phyloP scores from a whole-genome alignment of 495 filamentous ascomycete genomes.

The Aspergillus steynii region DNA sequence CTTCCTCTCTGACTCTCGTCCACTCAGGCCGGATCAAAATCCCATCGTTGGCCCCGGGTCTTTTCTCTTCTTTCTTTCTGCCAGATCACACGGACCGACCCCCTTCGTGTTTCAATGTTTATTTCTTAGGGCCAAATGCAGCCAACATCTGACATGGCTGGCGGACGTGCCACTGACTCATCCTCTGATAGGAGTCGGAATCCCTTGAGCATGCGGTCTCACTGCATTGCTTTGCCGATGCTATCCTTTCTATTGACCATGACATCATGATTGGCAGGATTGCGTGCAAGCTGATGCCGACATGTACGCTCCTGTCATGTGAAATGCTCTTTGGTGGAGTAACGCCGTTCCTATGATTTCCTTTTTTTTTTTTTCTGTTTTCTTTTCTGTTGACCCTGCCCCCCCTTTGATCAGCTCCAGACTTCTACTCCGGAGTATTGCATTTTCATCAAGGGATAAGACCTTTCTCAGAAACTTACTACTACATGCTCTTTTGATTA shows the following conservation, averaged over 20 bases:
- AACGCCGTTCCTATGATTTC: background rate
- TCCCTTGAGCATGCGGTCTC: background rate
- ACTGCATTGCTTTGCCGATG: conserved; percentile 1
- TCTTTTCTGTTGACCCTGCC: background rate
- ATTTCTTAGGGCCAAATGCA: background rate
- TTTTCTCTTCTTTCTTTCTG: background rate
- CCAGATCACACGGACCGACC: background rate
- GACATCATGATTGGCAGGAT: conserved; percentile 9
- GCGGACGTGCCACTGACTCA: background rate
- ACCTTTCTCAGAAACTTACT: background rate
- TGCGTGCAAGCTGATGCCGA: background rate
- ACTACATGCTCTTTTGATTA: background rate
- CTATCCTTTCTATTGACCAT: background rate
- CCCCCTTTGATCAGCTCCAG: background rate
- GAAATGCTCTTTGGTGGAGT: background rate
- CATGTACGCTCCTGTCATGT: background rate
- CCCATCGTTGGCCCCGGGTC: background rate
- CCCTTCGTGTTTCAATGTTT: background rate
- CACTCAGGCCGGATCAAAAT: background rate
- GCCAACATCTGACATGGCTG: background rate
- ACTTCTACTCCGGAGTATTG: background rate
- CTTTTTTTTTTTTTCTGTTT: background rate
- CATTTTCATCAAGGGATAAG: background rate
- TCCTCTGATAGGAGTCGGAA: background rate
- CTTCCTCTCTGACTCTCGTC: no score